phyloP scores from a whole-genome alignment of 2,329 filamentous ascomycete genomes.

The Stemphylium beticola region DNA sequence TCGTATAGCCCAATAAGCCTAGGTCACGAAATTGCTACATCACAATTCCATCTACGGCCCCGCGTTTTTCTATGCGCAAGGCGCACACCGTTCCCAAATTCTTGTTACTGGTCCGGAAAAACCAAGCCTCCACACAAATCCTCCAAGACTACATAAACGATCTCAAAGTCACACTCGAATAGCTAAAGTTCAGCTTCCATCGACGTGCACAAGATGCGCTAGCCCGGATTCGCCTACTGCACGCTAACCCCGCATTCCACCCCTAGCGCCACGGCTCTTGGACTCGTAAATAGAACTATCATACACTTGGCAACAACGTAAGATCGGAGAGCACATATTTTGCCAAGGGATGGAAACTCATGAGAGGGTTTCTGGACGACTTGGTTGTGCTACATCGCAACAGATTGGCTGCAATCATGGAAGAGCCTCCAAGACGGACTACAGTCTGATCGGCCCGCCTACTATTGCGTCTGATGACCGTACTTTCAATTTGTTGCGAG shows the following conservation, averaged over 20 bases:
- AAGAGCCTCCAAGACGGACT: conserved; percentile 20
- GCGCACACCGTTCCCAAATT: conserved; percentile 9
- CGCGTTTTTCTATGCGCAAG: conserved; percentile 24
- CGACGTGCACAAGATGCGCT: conserved; percentile 2
- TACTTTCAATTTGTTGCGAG: conserved; percentile 9
- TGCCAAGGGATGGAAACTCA: conserved; percentile 13
- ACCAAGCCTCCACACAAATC: conserved; percentile 13
- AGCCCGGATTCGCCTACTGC: conserved; percentile 17
- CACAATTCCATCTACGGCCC: conserved; percentile 15
- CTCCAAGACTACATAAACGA: conserved; percentile 28
- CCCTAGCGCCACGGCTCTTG: conserved; percentile 14
- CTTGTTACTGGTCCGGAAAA: conserved; percentile 1
- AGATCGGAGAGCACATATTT: not conserved
- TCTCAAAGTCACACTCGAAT: conserved; percentile 19
- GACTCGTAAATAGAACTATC: conserved; percentile 25
- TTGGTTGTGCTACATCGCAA: conserved; percentile 13
- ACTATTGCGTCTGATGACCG: conserved; percentile 21
- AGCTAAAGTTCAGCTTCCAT: conserved; percentile 16
- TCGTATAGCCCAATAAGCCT: not conserved
- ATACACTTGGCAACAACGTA: conserved; percentile 24
- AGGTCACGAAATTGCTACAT: not conserved
- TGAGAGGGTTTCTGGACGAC: conserved; percentile 6
- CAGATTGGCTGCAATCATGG: conserved; percentile 7
- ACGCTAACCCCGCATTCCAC: conserved; percentile 24
- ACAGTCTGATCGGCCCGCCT: conserved; percentile 24